Evolutionary conservation across 306 rosid genomes (phyloP).

Genomic region (Herpetospermum pedunculosum): DNA sequence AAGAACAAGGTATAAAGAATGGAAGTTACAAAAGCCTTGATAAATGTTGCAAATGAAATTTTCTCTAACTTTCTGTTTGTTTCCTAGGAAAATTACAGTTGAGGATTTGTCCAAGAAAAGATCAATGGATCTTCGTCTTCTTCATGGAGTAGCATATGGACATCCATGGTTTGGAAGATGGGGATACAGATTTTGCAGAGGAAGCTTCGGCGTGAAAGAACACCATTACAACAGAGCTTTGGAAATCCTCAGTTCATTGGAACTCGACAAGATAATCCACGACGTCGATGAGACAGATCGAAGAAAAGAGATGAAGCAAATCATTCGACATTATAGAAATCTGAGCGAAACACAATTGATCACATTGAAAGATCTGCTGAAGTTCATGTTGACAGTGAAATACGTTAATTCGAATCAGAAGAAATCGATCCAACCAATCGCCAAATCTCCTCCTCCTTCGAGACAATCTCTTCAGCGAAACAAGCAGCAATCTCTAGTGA

Average conservation of each 20-base stretch:
- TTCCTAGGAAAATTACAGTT: slow-evolving; percentile 52
- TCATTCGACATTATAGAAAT: slow-evolving; percentile 54
- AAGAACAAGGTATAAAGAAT: slow-evolving; percentile 33
- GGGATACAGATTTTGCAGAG: slow-evolving; percentile 66
- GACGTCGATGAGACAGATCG: slow-evolving; percentile 8
- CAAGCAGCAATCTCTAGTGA: slow-evolving; percentile 22
- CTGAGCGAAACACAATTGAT: slow-evolving; percentile 63
- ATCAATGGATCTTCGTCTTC: slow-evolving; percentile 70
- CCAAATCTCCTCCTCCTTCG: slow-evolving; percentile 19
- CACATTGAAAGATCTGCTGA: slow-evolving; percentile 59
- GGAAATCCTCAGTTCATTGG: slow-evolving; percentile 41
- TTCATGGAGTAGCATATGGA: slow-evolving; percentile 79
- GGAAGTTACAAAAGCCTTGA: neutral
- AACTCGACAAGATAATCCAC: slow-evolving; percentile 3
- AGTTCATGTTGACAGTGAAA: slow-evolving; percentile 72
- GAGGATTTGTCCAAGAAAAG: slow-evolving; percentile 66
- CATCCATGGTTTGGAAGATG: slow-evolving; percentile 94
- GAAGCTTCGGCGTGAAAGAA: slow-evolving; percentile 61
- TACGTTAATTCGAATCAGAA: slow-evolving; percentile 29
- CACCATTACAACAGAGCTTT: slow-evolving; percentile 43
- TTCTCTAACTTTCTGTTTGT: slow-evolving; percentile 5
- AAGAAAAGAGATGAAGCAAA: slow-evolving; percentile 39
- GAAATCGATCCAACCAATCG: slow-evolving; percentile 10
- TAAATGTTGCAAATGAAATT: neutral
- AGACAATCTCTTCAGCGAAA: slow-evolving; percentile 20